Conservation (phyloP, 805 yeast genomes). For the Suhomyces sp. region DNA sequence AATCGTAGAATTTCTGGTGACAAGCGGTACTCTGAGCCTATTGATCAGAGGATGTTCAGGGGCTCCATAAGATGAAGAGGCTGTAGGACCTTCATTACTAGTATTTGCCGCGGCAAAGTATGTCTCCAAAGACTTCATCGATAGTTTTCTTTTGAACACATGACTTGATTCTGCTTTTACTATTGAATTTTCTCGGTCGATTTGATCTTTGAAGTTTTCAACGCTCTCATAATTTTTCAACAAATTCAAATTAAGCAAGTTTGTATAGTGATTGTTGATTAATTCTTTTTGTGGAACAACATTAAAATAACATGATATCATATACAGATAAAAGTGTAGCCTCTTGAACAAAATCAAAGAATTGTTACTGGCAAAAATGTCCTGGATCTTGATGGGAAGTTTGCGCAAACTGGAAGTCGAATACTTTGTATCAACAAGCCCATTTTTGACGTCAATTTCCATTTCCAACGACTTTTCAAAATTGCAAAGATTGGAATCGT, state of each 20-base stretch:
- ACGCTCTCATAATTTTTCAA: slow-evolving; percentile 37
- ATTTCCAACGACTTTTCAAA: slow-evolving; percentile 30
- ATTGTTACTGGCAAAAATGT: slow-evolving; percentile 26
- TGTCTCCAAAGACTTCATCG: slow-evolving; percentile 18
- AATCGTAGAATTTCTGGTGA: slow-evolving; percentile 3
- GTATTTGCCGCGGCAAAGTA: not conserved
- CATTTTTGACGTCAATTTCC: slow-evolving; percentile 23
- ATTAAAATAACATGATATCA: slow-evolving; percentile 40
- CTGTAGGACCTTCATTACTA: not conserved
- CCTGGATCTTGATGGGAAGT: slow-evolving; percentile 36
- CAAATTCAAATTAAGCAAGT: slow-evolving; percentile 34
- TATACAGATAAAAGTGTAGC: slow-evolving; percentile 35
- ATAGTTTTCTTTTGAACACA: slow-evolving; percentile 24
- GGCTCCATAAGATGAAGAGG: not conserved
- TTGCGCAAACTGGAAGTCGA: slow-evolving; percentile 20
- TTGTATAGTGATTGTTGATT: slow-evolving; percentile 36
- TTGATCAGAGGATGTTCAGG: not conserved
- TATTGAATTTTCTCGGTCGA: slow-evolving; percentile 11
- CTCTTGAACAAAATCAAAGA: slow-evolving; percentile 33
- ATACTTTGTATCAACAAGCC: slow-evolving; percentile 19
- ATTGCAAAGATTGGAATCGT: slow-evolving; percentile 37
- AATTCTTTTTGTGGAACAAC: slow-evolving; percentile 24
- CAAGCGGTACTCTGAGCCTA: slow-evolving; percentile 1
- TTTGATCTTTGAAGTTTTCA: slow-evolving; percentile 27
- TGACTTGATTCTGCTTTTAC: slow-evolving; percentile 18